phyloP scores from a whole-genome alignment of 2,329 filamentous ascomycete genomes.

The Penicillium aurantiogriseum region DNA sequence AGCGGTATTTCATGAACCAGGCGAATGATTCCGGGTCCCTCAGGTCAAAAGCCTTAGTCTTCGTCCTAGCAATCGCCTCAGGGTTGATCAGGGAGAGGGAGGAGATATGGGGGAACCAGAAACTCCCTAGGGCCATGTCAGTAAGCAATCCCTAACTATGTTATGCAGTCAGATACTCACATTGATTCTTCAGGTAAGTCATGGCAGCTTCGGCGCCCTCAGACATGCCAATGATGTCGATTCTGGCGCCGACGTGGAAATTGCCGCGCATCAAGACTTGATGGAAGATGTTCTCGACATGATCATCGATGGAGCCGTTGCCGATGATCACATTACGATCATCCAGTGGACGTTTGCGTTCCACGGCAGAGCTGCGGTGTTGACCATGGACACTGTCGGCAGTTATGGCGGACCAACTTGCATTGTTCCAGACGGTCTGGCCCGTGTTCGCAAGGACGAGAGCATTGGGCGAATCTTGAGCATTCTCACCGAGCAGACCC shows the following conservation, averaged over 20 bases:
- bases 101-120: constrained; percentile 41
- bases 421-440: constrained; percentile 73
- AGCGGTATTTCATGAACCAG: constrained; percentile 50
- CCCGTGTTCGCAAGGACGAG: constrained; percentile 77
- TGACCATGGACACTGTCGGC: constrained; percentile 56
- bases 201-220: constrained; percentile 62
- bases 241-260: constrained; percentile 44
- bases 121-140: constrained; percentile 32
- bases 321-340: constrained; percentile 64
- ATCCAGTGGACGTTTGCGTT: constrained; percentile 48
- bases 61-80: constrained; percentile 31
- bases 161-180: constrained; percentile 40
- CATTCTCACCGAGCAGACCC: constrained; percentile 36
- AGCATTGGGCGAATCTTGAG: constrained; percentile 27
- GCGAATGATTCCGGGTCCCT: constrained; percentile 21
- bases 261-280: constrained; percentile 50
- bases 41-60: constrained; percentile 23
- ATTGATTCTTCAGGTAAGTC: constrained; percentile 57
- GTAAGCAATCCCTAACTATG: not conserved
- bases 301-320: constrained; percentile 58
- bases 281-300: constrained; percentile 67
- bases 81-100: constrained; percentile 43
- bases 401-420: constrained; percentile 60
- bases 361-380: constrained; percentile 61
- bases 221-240: constrained; percentile 71